Base-by-base conservation (phyloP, 202 grass and related monocot genomes). In the Dendrocalamus latiflorus region DNA sequence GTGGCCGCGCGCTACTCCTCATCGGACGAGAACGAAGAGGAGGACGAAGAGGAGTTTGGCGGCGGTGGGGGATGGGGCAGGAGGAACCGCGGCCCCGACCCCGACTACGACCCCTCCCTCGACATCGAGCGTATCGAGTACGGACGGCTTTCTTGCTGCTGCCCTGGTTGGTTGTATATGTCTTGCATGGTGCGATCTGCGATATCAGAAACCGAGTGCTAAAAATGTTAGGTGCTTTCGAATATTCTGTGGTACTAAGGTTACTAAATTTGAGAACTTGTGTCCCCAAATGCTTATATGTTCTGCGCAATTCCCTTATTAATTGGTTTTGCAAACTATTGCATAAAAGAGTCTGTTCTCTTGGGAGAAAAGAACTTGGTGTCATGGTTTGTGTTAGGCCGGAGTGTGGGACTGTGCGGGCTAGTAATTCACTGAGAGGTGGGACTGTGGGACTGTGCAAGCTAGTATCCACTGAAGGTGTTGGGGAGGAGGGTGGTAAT, bases 111-210 rank as follows among this genome's bases (percentile, higher is more conserved):
- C 76, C 82, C 92, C 9, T 64, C 91, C 63, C 91, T 98, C 65
- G 91, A 98, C 84, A 91, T 98, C 61, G 92, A 93, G 4, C 90
- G 66, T 51, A 72, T 98, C 70, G 47, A 90, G 95, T 47, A 77
- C 8, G 57, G 15, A 14, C 25, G 25, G n/a, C 1, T 37, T 8
- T 8, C 55, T 22, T 24, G 13, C 53, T 59, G 13, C 49, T 74
- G 25, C 15, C n/a, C 6, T 70, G 44, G 42, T 47, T 9, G 6
- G 42, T 28, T 70, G 20, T 14, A 21, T 8, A 2, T 16, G 51
- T 9, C 9, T 6, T 49, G 34, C 53, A 42, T 36, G 34, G 5
- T 36, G 34, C 34, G n/a, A n/a, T n/a, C n/a, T n/a, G n/a, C n/a
- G 34, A 36, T 36, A 36, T 36, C 34, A 36, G 34, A 36, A 36